Evolutionary conservation across 2,329 filamentous ascomycete genomes (phyloP), one percentile per base, ranked within the genome.

Genomic region (Diaporthe citri): DNA sequence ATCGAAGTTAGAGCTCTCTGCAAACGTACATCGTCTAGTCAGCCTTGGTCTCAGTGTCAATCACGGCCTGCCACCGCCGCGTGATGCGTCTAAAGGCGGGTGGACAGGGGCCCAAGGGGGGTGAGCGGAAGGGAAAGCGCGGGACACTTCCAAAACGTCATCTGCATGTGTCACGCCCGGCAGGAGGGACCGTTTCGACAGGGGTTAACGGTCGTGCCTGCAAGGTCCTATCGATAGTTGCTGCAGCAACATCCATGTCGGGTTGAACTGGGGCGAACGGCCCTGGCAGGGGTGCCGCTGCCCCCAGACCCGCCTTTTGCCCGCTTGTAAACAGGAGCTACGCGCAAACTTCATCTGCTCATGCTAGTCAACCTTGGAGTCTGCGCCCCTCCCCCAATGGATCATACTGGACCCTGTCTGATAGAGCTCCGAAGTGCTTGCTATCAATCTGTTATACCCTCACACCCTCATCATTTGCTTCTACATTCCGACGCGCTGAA

Each of bases 221-320:
- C 46, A 22, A n/a, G 57, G 31, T 4, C 25, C 31, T 74, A 75
- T 75, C 71, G 74, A 75, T 74, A 39, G 73, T 76, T 75, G 73
- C 75, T 48, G n/a, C 64, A 55, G 48, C 48, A 69, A 69, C 64
- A 4, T 22, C 8, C 46, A 41, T 15, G 31, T 41, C 64, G n/a
- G 48, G 20, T 22, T 51, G 31, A 67, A 31, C 31, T 52, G 62
- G 46, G 39, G 12, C 25, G 22, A 28, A n/a, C 12, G n/a, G 41
- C 22, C 10, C 36, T 2, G 39, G 25, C 46, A 56, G 48, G 57
- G 25, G 31, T 57, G 48, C 72, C 73, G 43, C 28, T 60, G 48
- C 31, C 17, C 66, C 56, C 69, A 75, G 57, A 73, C 60, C 43
- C 71, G 43, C 52, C n/a, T n/a, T n/a, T n/a, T 72, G 67, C 67